Evolutionary conservation across 2,329 filamentous ascomycete genomes (phyloP), one percentile per base, ranked within the genome.

Genomic region (Sporothrix pallida): DNA sequence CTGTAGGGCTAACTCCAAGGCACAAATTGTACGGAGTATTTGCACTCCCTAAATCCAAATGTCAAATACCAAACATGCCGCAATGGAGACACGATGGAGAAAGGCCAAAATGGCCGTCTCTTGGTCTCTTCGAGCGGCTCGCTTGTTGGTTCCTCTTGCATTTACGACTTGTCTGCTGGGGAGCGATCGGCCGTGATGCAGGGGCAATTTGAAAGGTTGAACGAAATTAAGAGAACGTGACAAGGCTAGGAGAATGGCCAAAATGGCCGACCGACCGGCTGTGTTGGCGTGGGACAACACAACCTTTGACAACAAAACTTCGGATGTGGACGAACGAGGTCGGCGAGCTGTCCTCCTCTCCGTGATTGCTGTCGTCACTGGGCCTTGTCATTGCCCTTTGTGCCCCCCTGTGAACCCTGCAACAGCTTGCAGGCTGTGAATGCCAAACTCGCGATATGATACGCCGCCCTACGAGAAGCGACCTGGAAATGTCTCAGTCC

Each of bases 1-100:
- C n/a, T 10, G 65, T 48, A 48, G 42, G 62, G 62, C 62, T 23
- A 67, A 67, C 62, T 67, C 62, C 62, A 67, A 67, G 62, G 62
- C 62, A 69, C 23, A 69, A 20, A 17, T 44, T 44, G 31, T 31
- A 26, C 23, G 23, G 23, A 26, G 23, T 26, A 15, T 8, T 31
- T 13, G 26, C 17, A 63, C 4, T 8, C 9, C 26, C 15, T 9
- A 7, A n/a, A 65, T 20, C n/a, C 60, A n/a, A 23, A 42, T 15
- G 42, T 9, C 42, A 7, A 56, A 58, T 10, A 37, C 7, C 17
- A 6, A 54, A 20, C 52, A 54, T 20, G 52, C 31, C 31, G 52
- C n/a, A 10, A 54, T 20, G 60, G 31, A 63, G 60, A 63, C n/a
- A 63, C 60, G 60, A 63, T 37, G 31, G 60, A 17, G 37, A 9